phyloP scores from a whole-genome alignment of 129 eudicot genomes.

The Glebionis coronaria region DNA sequence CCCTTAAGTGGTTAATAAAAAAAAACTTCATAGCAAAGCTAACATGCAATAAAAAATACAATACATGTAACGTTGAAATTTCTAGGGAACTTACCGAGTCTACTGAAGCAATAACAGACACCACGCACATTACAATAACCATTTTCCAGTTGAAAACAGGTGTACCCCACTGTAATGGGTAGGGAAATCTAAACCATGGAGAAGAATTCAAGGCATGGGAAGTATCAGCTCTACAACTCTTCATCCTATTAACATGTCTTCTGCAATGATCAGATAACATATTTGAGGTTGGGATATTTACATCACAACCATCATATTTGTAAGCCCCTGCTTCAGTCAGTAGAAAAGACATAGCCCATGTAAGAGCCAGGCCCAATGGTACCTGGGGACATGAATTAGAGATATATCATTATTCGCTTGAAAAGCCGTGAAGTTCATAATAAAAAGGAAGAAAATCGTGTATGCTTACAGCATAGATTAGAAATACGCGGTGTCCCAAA shows the following conservation, averaged over 20 bases:
- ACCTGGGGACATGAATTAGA: conserved; percentile 46
- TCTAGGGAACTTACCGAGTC: conserved; percentile 70
- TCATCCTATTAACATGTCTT: conserved; percentile 69
- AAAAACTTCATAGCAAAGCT: too few species aligned
- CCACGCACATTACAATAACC: conserved; percentile 88
- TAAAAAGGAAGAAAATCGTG: background rate
- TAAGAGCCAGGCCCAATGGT: conserved; percentile 79
- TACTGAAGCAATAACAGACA: conserved; percentile 78
- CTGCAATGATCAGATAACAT: conserved; percentile 85
- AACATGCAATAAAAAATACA: too few species aligned
- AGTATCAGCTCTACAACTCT: conserved; percentile 76
- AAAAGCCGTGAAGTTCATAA: background rate
- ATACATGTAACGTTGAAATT: too few species aligned
- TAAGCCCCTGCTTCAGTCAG: conserved; percentile 91
- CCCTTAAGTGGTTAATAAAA: too few species aligned
- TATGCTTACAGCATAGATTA: conserved; percentile 80
- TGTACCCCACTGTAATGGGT: conserved; percentile 96
- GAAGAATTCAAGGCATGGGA: conserved; percentile 75
- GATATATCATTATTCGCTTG: conserved; percentile 1
- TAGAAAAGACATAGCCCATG: conserved; percentile 84
- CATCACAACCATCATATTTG: conserved; percentile 78
- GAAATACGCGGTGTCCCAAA: conserved; percentile 91
- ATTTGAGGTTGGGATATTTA: conserved; percentile 74
- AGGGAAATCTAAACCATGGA: conserved; percentile 96
- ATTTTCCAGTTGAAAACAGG: conserved; percentile 87